Percentiles rank a stretch among this genome's conserved stretches.
Evolutionary conservation across 352 stramenopile species (phyloP).

Genomic region (Pythium utonaiense): DNA sequence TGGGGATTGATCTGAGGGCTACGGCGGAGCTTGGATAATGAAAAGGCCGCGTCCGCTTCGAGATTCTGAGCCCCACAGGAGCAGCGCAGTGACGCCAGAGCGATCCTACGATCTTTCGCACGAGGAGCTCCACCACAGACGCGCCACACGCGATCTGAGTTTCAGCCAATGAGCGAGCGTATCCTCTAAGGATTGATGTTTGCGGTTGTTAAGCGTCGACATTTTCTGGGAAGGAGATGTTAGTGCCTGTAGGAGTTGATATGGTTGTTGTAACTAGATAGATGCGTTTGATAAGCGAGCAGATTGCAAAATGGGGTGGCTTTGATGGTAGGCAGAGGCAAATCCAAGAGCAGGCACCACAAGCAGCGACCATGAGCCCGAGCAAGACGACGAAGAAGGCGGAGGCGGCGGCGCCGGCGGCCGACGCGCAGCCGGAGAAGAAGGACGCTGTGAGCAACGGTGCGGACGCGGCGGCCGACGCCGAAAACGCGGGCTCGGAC

Average conservation of each 20-base stretch:
- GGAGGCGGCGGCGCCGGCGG: not conserved
- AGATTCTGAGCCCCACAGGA: constrained; percentile 14
- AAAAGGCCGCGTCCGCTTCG: not conserved
- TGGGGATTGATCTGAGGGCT: constrained; percentile 9
- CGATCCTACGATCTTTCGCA: constrained; percentile 14
- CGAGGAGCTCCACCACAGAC: constrained; percentile 25
- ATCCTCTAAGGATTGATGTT: constrained; percentile 6
- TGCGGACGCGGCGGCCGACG: constrained; percentile 3
- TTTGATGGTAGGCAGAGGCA: not conserved
- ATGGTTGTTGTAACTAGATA: not conserved
- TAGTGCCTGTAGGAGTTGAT: constrained; percentile 1
- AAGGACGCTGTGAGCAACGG: constrained; percentile 20
- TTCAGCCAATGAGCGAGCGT: constrained; percentile 25
- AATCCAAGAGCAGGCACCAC: not conserved
- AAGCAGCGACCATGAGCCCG: constrained; percentile 37
- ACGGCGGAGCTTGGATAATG: constrained; percentile 25
- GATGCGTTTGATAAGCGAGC: not conserved
- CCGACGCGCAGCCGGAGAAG: not conserved
- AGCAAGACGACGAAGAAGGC: constrained; percentile 25
- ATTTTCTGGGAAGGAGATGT: not conserved
- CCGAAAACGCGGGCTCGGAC: constrained; percentile 39
- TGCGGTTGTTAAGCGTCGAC: constrained; percentile 10
- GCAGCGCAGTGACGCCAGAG: constrained; percentile 29
- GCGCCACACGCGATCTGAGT: constrained; percentile 6
- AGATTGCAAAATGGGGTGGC: not conserved